These are phyloP conservation scores for Quaeritorhiza haematococci DNA, from an alignment of 371 early-diverging fungal genomes.

Conservation along the genomic window DNA sequence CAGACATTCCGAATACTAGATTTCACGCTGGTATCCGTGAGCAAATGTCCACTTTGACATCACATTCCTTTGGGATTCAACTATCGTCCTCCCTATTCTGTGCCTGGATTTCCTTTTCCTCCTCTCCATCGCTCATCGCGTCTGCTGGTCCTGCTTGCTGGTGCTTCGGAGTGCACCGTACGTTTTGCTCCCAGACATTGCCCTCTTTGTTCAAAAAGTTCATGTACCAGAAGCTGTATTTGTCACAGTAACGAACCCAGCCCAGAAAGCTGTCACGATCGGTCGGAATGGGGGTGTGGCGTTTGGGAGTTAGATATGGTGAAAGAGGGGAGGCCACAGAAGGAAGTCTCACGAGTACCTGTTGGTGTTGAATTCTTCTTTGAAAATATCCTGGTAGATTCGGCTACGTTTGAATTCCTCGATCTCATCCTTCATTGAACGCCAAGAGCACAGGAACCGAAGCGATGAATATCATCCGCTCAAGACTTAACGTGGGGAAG, in stretches of 20 bases:
- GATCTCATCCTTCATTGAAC: conserved; percentile 39
- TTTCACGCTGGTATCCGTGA: no score
- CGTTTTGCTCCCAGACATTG: neutral
- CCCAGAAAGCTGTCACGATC: conserved; percentile 53
- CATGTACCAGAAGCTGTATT: conserved; percentile 19
- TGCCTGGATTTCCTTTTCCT: no score
- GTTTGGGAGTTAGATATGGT: neutral
- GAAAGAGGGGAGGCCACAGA: neutral
- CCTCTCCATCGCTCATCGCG: neutral
- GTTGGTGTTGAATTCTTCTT: conserved; percentile 60
- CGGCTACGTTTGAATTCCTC: conserved; percentile 74
- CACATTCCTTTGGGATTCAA: no score
- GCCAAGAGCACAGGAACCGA: neutral
- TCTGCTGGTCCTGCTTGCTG: neutral
- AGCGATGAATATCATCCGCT: neutral
- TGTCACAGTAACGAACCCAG: conserved; percentile 64
- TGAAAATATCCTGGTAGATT: conserved; percentile 71
- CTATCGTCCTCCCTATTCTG: no score
- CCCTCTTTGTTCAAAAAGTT: neutral
- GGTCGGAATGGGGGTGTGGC: neutral
- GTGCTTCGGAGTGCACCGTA: neutral
- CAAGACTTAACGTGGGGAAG: neutral
- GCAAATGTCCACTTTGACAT: no score
- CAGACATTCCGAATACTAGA: no score
- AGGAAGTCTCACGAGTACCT: conserved; percentile 30